phyloP scores from a whole-genome alignment of 2,329 filamentous ascomycete species.

The Aspergillus awamori region DNA sequence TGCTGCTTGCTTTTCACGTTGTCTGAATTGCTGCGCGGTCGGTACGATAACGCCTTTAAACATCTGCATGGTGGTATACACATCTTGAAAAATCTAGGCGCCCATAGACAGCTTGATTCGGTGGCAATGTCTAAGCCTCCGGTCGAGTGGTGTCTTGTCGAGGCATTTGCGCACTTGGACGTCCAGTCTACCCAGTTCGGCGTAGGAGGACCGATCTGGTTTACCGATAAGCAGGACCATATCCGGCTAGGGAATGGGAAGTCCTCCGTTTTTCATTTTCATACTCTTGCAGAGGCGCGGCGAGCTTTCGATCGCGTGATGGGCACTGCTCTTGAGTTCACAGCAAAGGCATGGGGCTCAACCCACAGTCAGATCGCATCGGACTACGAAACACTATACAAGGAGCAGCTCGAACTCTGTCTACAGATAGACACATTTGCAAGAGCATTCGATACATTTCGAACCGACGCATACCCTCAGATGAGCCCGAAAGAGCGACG shows the following conservation, averaged over 20 bases:
- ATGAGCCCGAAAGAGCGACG: conserved; percentile 14
- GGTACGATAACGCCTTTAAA: conserved; percentile 13
- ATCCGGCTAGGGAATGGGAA: background rate
- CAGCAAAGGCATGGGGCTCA: background rate
- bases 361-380: background rate
- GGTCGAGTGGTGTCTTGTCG: conserved; percentile 4
- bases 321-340: background rate
- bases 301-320: background rate
- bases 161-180: conserved; percentile 11
- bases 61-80: conserved; percentile 12
- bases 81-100: conserved; percentile 2
- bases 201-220: background rate
- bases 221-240: background rate
- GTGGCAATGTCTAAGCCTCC: background rate
- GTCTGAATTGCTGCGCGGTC: conserved; percentile 7
- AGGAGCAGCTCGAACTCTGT: background rate
- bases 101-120: background rate
- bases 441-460: background rate
- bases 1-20: conserved; percentile 16
- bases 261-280: background rate
- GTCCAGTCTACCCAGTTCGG: conserved; percentile 9
- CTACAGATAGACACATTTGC: background rate
- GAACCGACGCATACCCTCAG: background rate
- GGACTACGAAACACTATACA: background rate
- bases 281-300: conserved; percentile 1